Evolutionary conservation across 306 rosid genomes (phyloP), one percentile per base, ranked within the genome.

Genomic region (Heteromeles arbutifolia): DNA sequence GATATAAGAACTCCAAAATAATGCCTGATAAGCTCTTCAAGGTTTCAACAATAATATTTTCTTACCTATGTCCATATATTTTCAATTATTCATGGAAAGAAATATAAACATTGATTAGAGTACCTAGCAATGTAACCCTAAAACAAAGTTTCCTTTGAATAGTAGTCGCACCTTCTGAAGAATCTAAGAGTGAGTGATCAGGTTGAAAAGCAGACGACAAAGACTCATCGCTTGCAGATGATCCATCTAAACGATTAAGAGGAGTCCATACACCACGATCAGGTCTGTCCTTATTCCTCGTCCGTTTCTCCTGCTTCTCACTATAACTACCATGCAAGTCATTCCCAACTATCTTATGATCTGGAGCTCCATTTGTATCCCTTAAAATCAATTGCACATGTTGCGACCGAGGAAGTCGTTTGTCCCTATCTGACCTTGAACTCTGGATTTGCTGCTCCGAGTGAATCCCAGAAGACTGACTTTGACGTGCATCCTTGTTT

Each of bases 261-360:
- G 81, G 80, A 28, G 86, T 78, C 96, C 93, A 83, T 32, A 82
- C 85, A 78, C 84, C 82, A 66, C 87, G 90, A 54, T 88, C 93
- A 74, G 84, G 88, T 67, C 84, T 79, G 70, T 91, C 91, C 78
- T 79, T 90, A 64, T 87, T 82, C 57, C 88, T 91, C 41, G 52
- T 62, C 74, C 81, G 85, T 69, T 80, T 86, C 68, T 82, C 90
- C 43, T 70, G 85, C 80, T 86, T 88, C 86, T 87, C 92, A 63
- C 77, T 65, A 77, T 71, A 73, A 70, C 24, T 28, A 2, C 77
- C 81, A 67, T 81, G 91, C 67, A 82, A 44, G 71, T 84, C 93
- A 84, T 76, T 82, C 71, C 67, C 77, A 74, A 77, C 77, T 77
- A 78, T 37, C 77, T 79, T 87, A 74, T 71, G 82, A 65, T 91